A percentile compares a stretch with the other conserved stretches of the same genome.
phyloP scores from a whole-genome alignment of 305 asterid genomes.

The Fraxinus greggii region DNA sequence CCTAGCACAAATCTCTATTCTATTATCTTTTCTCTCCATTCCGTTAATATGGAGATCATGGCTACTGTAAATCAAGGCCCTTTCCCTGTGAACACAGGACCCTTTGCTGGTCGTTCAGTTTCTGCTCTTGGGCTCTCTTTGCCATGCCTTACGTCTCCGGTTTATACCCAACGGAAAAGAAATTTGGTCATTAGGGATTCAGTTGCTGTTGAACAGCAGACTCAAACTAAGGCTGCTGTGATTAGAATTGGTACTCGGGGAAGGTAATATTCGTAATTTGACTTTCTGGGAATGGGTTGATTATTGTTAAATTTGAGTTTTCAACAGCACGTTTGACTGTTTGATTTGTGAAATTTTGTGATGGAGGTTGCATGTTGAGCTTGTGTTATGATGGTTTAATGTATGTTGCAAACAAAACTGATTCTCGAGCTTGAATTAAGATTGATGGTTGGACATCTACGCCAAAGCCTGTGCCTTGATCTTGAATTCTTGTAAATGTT shows the following conservation, averaged over 20 bases:
- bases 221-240: slow-evolving; percentile 52
- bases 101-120: slow-evolving; percentile 33
- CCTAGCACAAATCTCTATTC: not conserved
- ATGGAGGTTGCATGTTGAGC: not conserved
- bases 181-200: slow-evolving; percentile 49
- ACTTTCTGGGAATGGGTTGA: slow-evolving; percentile 1
- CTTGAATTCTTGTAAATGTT: not conserved
- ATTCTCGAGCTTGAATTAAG: not conserved
- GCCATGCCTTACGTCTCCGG: slow-evolving; percentile 36
- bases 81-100: slow-evolving; percentile 17
- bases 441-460: not conserved
- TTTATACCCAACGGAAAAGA: slow-evolving; percentile 28
- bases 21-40: not conserved
- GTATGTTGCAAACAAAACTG: not conserved
- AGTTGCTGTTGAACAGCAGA: slow-evolving; percentile 57
- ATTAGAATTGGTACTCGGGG: slow-evolving; percentile 92
- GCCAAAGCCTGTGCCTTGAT: not conserved
- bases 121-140: slow-evolving; percentile 42
- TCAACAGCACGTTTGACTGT: not conserved
- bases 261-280: slow-evolving; percentile 47
- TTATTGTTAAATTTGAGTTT: not conserved
- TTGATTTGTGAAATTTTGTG: not conserved
- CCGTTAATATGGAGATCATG: slow-evolving; percentile 26
- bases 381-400: not conserved
- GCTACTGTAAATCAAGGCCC: slow-evolving; percentile 40